Conservation (phyloP, 129 eudicot species). For the Pseudognaphalium luteoalbum region DNA sequence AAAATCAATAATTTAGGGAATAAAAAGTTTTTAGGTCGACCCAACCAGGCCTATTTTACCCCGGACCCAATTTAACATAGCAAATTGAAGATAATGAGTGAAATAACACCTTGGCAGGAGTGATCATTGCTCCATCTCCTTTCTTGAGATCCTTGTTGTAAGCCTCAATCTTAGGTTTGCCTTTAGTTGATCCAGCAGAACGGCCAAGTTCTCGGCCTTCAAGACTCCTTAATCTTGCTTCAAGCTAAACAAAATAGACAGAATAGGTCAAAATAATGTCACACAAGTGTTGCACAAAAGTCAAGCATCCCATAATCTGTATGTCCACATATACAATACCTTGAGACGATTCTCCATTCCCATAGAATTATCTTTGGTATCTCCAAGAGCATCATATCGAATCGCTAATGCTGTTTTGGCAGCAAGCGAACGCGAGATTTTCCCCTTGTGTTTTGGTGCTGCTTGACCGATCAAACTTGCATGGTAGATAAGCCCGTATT, state of each 20-base stretch:
- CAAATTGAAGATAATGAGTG: not conserved
- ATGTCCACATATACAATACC: constrained; percentile 38
- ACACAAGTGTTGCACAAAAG: not conserved
- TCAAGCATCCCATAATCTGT: not conserved
- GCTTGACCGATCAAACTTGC: constrained; percentile 97
- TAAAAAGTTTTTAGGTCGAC: no score
- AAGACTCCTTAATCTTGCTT: constrained; percentile 78
- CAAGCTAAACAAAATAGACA: constrained; percentile 52
- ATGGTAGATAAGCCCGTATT: constrained; percentile 92
- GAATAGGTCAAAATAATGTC: not conserved
- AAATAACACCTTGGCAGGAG: constrained; percentile 74
- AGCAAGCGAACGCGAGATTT: constrained; percentile 90
- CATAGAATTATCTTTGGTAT: constrained; percentile 78
- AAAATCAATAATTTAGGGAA: not conserved
- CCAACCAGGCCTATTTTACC: no score
- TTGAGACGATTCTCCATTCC: constrained; percentile 85
- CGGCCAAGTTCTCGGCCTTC: constrained; percentile 86
- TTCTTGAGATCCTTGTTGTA: constrained; percentile 88
- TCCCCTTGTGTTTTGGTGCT: constrained; percentile 90
- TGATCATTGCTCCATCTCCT: constrained; percentile 78
- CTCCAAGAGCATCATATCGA: constrained; percentile 90
- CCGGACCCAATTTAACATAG: not conserved
- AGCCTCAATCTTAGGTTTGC: constrained; percentile 86
- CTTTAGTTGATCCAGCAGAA: constrained; percentile 88
- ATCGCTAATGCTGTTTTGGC: constrained; percentile 88